Conservation (phyloP, 495 filamentous ascomycete genomes). For the Hypoxylon fragiforme region DNA sequence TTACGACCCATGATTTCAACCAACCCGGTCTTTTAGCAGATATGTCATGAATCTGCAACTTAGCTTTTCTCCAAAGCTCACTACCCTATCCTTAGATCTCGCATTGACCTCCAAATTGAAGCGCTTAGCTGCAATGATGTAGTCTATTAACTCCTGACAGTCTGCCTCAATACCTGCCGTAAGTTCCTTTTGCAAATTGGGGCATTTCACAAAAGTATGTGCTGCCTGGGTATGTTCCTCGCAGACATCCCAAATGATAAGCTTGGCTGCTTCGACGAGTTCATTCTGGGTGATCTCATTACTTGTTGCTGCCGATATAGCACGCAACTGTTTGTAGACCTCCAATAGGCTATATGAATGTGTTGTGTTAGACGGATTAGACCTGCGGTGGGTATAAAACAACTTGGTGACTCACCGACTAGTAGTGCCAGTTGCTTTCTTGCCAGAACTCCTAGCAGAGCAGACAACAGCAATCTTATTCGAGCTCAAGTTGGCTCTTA, state of each 20-base stretch:
- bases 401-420: conserved; percentile 71
- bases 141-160: conserved; percentile 64
- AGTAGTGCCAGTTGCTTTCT: conserved; percentile 89
- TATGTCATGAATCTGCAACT: conserved; percentile 86
- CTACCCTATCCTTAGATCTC: conserved; percentile 82
- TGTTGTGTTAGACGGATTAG: conserved; percentile 22
- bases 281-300: conserved; percentile 62
- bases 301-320: conserved; percentile 68
- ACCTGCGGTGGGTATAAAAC: neutral
- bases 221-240: conserved; percentile 73
- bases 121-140: conserved; percentile 57
- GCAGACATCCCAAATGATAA: conserved; percentile 73
- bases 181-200: conserved; percentile 60
- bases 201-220: conserved; percentile 60
- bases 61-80: conserved; percentile 92
- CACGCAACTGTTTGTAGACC: conserved; percentile 66
- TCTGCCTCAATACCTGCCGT: conserved; percentile 69
- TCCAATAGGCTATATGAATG: conserved; percentile 49
- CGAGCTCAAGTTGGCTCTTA: conserved; percentile 65
- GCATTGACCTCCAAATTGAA: conserved; percentile 73
- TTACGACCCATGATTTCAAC: conserved; percentile 1
- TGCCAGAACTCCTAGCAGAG: conserved; percentile 86
- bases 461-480: conserved; percentile 86
- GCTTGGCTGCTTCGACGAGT: conserved; percentile 69
- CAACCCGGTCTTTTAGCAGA: conserved; percentile 66